Evolutionary conservation across 2,329 filamentous ascomycete species (phyloP), one percentile per base, ranked within the genome.

Genomic region (Aureobasidium lini): DNA sequence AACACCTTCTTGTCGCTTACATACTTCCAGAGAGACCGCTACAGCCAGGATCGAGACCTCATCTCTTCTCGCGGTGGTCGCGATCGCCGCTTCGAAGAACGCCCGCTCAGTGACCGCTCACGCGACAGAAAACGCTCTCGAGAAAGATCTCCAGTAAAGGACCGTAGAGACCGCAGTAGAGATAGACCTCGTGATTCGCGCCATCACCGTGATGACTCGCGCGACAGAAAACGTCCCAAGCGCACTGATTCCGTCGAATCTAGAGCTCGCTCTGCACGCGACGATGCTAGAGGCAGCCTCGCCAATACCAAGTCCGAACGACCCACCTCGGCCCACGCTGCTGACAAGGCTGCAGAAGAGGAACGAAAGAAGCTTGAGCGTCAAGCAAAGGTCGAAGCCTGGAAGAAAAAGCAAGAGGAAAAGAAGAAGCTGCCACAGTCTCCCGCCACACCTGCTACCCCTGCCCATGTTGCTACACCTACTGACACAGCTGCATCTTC

Each of bases 341-440:
- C 60, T 11, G 62, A 63, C 43, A 84, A 84, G 67, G 79, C 83
- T 70, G 90, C 91, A 71, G 62, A 64, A 52, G 63, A 64, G 53
- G 89, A 93, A 72, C 80, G 88, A 69, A 90, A 92, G 71, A 60
- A 64, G 56, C 62, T 64, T 52, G 89, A 93, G 72, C 81, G 89
- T 63, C 79, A 91, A 44, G 89, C 89, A 31, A 92, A 90, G 70
- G 76, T 95, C 31, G 89, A 93, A 71, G 89, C 89, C 60, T 96
- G 91, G 92, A 96, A 96, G 75, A 88, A 90, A 73, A 93, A 92
- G 74, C 87, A 90, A 70, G 79, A 87, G 66, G 86, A 87, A 66
- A 89, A 89, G 70, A 89, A 89, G 70, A 66, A 88, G 66, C 80
- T 85, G 84, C 59, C 46, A 23, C 50, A 47, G 34, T 40, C 56